A percentile compares a stretch with the other conserved stretches of the same genome.
Evolutionary conservation across 202 grass and related monocot genomes (phyloP).

Genomic region (Hordeum pubiflorum): DNA sequence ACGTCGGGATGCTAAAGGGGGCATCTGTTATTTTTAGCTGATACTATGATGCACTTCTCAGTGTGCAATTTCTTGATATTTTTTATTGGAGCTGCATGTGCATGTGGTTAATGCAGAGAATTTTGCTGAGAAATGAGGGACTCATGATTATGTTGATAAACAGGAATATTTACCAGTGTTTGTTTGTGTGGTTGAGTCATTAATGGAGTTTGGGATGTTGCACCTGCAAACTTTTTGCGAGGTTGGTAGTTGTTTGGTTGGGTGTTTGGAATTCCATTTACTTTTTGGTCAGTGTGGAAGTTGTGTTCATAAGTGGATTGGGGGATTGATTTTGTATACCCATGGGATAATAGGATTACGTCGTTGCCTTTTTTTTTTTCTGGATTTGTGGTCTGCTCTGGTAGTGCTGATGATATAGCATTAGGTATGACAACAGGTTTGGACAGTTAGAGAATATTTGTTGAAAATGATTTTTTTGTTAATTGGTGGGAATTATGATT

Average conservation of each 20-base stretch:
- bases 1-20: constrained; percentile 7
- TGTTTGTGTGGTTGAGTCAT: constrained; percentile 23
- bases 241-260: constrained; percentile 38
- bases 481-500: neutral
- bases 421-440: neutral
- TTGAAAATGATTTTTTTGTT: neutral
- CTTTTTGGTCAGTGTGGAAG: constrained; percentile 17
- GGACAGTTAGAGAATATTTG: neutral
- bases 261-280: constrained; percentile 20
- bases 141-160: constrained; percentile 13
- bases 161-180: neutral
- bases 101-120: constrained; percentile 14
- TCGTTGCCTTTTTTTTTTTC: neutral
- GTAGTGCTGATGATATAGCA: neutral
- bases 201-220: constrained; percentile 24
- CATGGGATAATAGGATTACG: neutral
- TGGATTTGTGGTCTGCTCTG: neutral
- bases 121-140: constrained; percentile 13
- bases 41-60: neutral
- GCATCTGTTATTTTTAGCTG: neutral
- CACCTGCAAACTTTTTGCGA: constrained; percentile 28
- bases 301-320: neutral
- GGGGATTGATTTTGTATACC: neutral
- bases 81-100: neutral
- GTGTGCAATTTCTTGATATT: neutral